Conservation (phyloP, 768 basidiomycete genomes). For the Cystobasidium ongulense region DNA sequence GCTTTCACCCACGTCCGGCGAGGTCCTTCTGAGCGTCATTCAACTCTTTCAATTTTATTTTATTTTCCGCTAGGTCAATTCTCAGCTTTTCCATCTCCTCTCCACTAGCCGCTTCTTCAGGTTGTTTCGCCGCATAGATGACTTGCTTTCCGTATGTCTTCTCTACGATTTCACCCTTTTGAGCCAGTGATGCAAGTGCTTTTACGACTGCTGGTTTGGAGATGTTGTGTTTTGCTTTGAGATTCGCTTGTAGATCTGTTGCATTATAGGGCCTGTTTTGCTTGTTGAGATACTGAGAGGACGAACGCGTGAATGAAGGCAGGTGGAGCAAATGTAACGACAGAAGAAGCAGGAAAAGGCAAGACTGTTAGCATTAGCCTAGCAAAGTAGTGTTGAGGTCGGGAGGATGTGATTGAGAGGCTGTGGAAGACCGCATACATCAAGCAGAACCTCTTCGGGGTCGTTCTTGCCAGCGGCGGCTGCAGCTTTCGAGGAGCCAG, state of each 20-base stretch:
- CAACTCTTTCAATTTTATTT: background rate
- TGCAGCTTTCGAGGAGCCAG: background rate
- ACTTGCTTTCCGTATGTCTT: slow-evolving; percentile 25
- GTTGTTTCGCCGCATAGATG: slow-evolving; percentile 17
- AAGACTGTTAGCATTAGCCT: background rate
- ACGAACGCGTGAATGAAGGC: background rate
- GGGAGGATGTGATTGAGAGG: background rate
- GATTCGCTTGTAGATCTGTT: slow-evolving; percentile 30
- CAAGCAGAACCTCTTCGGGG: slow-evolving; percentile 11
- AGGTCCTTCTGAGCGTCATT: slow-evolving; percentile 12
- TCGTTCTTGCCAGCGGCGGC: slow-evolving; percentile 12
- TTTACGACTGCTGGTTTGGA: slow-evolving; percentile 20
- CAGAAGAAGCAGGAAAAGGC: background rate
- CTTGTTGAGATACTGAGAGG: slow-evolving; percentile 24
- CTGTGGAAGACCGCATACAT: background rate
- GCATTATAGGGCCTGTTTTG: slow-evolving; percentile 30
- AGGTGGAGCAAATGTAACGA: background rate
- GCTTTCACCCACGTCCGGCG: background rate
- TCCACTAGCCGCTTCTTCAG: slow-evolving; percentile 2
- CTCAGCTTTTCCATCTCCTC: slow-evolving; percentile 10
- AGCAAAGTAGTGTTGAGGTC: background rate
- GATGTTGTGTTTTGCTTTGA: slow-evolving; percentile 22
- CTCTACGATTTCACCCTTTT: slow-evolving; percentile 13
- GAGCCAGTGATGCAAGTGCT: slow-evolving; percentile 17
- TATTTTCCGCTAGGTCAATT: background rate